Conservation (phyloP, 768 basidiomycete species). For the Asterophora lycoperdoides region DNA sequence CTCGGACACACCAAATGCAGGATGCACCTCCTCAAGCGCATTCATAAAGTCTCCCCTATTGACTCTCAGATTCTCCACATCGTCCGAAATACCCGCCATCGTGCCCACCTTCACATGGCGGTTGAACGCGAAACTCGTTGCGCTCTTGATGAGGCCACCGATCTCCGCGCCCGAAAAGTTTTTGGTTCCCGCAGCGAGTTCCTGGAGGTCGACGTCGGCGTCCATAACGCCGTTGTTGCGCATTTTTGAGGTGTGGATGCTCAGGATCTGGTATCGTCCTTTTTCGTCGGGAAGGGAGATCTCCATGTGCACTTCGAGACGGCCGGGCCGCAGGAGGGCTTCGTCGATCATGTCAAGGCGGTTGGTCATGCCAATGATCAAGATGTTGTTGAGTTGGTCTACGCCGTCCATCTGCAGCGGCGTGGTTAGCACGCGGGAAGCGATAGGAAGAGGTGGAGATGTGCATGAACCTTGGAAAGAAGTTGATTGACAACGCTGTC, state of each 20-base stretch:
- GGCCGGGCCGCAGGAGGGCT: slow-evolving; percentile 92
- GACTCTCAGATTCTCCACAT: slow-evolving; percentile 90
- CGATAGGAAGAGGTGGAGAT: neutral
- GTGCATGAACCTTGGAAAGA: slow-evolving; percentile 73
- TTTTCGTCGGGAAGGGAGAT: slow-evolving; percentile 95
- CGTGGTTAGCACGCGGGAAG: neutral
- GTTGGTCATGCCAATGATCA: slow-evolving; percentile 99
- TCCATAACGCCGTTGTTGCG: slow-evolving; percentile 88
- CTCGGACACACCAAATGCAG: slow-evolving; percentile 96
- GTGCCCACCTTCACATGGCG: slow-evolving; percentile 97
- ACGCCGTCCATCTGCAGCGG: slow-evolving; percentile 91
- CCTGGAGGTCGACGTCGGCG: slow-evolving; percentile 70
- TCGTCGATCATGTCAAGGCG: slow-evolving; percentile 99
- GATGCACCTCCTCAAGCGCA: slow-evolving; percentile 91
- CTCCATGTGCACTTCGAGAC: slow-evolving; percentile 99
- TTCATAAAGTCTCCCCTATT: slow-evolving; percentile 82
- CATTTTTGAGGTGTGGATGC: slow-evolving; percentile 96
- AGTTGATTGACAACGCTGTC: slow-evolving; percentile 99
- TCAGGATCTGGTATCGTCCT: slow-evolving; percentile 90
- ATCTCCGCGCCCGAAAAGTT: slow-evolving; percentile 99
- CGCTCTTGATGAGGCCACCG: slow-evolving; percentile 93
- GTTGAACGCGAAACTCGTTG: slow-evolving; percentile 96
- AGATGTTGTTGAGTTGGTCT: slow-evolving; percentile 96
- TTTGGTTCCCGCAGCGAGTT: slow-evolving; percentile 83
- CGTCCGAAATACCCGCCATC: slow-evolving; percentile 93